phyloP scores from a whole-genome alignment of 345 rosid species.

The Sisymbrium altissimum region DNA sequence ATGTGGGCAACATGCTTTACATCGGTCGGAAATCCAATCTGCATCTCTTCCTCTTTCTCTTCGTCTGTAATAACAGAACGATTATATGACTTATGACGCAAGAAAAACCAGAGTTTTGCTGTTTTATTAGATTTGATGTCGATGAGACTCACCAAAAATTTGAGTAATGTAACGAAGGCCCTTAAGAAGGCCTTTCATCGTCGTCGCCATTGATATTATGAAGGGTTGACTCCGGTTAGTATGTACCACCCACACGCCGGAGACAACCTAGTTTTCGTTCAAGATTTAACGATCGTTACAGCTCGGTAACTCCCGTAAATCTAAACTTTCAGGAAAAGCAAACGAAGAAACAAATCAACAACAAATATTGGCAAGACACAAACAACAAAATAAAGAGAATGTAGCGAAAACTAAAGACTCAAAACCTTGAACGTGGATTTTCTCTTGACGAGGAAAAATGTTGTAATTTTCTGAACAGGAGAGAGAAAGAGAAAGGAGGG shows the following conservation, averaged over 20 bases:
- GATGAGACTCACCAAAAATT: constrained; percentile 55
- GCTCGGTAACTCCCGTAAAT: constrained; percentile 8
- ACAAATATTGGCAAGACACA: not conserved
- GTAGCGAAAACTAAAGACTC: not conserved
- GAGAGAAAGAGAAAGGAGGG: not conserved
- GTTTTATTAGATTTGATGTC: not conserved
- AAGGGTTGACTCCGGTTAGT: constrained; percentile 27
- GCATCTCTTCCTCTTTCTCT: constrained; percentile 80
- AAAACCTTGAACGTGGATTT: constrained; percentile 28
- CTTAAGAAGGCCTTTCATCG: constrained; percentile 71
- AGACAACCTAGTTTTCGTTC: constrained; percentile 15
- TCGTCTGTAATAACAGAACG: constrained; percentile 40
- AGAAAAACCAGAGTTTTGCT: not conserved
- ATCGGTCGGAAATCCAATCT: constrained; percentile 86
- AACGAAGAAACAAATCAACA: constrained; percentile 9
- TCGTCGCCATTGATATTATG: constrained; percentile 30
- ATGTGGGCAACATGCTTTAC: constrained; percentile 98
- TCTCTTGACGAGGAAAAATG: constrained; percentile 21
- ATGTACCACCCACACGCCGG: constrained; percentile 27
- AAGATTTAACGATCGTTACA: constrained; percentile 20
- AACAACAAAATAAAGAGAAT: not conserved
- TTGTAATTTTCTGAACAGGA: constrained; percentile 5
- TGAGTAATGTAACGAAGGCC: constrained; percentile 81
- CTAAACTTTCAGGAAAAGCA: constrained; percentile 18
- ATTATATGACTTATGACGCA: not conserved